Evolutionary conservation across 805 yeast genomes (phyloP), one percentile per base, ranked within the genome.

Genomic region (Hanseniaspora occidentalis): DNA sequence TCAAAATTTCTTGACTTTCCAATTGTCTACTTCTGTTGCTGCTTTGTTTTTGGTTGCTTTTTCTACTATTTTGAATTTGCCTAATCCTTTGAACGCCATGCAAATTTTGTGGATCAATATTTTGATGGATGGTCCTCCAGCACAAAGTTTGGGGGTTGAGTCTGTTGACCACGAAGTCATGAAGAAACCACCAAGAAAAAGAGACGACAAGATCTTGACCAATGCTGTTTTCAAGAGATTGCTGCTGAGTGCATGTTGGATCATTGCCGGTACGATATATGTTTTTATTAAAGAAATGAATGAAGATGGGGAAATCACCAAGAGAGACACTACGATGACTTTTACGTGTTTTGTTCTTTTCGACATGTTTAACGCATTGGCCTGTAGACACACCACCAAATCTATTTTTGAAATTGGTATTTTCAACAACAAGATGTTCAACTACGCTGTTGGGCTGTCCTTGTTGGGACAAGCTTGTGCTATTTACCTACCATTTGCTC

Each of bases 71-170:
- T 78, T 88, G 54, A 84, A 84, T 43, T 69, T 89, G 44, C 95
- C 96, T 38, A 88, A 85, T 51, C 98, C 98, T 9, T 70, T 89
- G 51, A 89, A 89, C 57, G 96, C 98, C 22, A 89, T 89, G 98
- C 97, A 92, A 67, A 92, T 89, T 51, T 67, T 89, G 52, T 89
- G 97, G 96, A 89, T 89, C 58, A 89, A 89, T 58, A 92, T 89
- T 47, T 70, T 89, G 43, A 89, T 89, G 98, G 98, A 89, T 64
- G 98, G 98, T 1, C 98, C 98, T 9, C 98, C 98, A 3, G 97
- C 97, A 1, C 98, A 89, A 64, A 83, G 95, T 0, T 67, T 89
- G 35, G 98, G 98, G 44, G 97, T 92, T 24, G 98, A 89, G 62
- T 94, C 96, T 1, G 97, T 89, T 11, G 97, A 89, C 55, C 86